Evolutionary conservation across 2,329 filamentous ascomycete species (phyloP), one percentile per base, ranked within the genome.

Genomic region (Aspergillus viridinutans): DNA sequence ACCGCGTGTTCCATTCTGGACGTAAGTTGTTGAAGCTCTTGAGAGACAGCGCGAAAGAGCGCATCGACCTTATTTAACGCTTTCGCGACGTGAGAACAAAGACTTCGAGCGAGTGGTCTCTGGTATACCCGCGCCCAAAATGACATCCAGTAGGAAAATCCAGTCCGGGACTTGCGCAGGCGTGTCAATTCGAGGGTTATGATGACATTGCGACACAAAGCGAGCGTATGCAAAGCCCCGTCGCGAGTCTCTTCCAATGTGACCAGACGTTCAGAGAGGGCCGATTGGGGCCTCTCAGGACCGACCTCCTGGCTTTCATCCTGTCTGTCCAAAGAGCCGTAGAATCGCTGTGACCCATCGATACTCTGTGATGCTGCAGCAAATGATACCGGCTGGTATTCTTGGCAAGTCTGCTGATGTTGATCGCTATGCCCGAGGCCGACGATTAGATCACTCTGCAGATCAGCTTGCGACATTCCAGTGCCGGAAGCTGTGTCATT

Each of bases 41-140:
- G 58, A 12, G 68, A 61, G 45, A 65, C 61, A 9, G 53, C 50
- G n/a, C 62, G 64, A 53, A 71, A 72, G 1, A 69, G 54, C 12
- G 51, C 47, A 52, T 72, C 67, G 23, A 71, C 51, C 42, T 68
- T 64, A 17, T 55, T 53, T 3, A 61, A 54, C 2, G 62, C 58
- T 12, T 20, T 21, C 35, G 53, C 51, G 47, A 71, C 61, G 20
- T 58, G 55, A 25, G 50, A 55, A 3, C 49, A 50, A 10, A 68
- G 55, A 7, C 52, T 25, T 20, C 57, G 57, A 3, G 64, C 60
- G 49, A 70, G 61, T 7, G 50, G 23, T 3, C 58, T 59, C 2
- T 62, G 40, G 52, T 71, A 72, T 7, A 71, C 57, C 14, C 59
- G 59, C 23, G 64, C 57, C 70, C 70, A 72, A 53, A 70, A 72